Evolutionary conservation across 768 basidiomycete genomes (phyloP).

Genomic region (Steccherinum ochraceum): DNA sequence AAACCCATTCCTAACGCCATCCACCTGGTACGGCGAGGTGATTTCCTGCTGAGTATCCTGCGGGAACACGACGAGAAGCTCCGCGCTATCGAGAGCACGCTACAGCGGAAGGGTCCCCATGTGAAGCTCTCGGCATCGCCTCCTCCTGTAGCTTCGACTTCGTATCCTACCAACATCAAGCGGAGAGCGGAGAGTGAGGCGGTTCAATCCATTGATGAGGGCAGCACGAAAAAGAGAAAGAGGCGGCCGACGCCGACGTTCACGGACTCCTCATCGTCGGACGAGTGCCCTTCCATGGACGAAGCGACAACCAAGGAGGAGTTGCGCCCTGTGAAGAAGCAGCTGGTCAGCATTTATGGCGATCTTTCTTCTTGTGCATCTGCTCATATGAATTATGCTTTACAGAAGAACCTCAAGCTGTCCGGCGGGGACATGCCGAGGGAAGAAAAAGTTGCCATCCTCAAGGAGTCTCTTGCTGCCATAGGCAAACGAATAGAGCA

Average conservation of each 20-base stretch:
- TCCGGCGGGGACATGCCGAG: slow-evolving; percentile 90
- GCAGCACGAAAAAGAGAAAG: slow-evolving; percentile 67
- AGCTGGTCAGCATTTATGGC: slow-evolving; percentile 76
- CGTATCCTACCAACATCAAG: slow-evolving; percentile 54
- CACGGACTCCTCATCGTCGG: slow-evolving; percentile 90
- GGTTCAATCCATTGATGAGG: slow-evolving; percentile 68
- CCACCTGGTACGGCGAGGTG: slow-evolving; percentile 94
- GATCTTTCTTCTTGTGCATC: neutral
- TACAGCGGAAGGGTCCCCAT: slow-evolving; percentile 65
- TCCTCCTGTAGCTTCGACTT: slow-evolving; percentile 67
- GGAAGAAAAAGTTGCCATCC: slow-evolving; percentile 92
- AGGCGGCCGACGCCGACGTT: slow-evolving; percentile 94
- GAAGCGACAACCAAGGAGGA: slow-evolving; percentile 91
- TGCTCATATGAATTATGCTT: slow-evolving; percentile 3
- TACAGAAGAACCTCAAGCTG: slow-evolving; percentile 88
- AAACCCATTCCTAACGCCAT: slow-evolving; percentile 96
- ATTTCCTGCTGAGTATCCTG: slow-evolving; percentile 81
- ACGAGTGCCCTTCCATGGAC: slow-evolving; percentile 95
- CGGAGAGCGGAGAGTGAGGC: slow-evolving; percentile 84
- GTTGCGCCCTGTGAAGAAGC: slow-evolving; percentile 93
- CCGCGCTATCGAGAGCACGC: slow-evolving; percentile 78
- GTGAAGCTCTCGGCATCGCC: slow-evolving; percentile 69
- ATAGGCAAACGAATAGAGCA: slow-evolving; percentile 89
- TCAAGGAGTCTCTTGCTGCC: slow-evolving; percentile 92
- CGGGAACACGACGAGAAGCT: slow-evolving; percentile 89